phyloP scores from a whole-genome alignment of 2,329 filamentous ascomycete species.

The Curvularia hawaiiensis region DNA sequence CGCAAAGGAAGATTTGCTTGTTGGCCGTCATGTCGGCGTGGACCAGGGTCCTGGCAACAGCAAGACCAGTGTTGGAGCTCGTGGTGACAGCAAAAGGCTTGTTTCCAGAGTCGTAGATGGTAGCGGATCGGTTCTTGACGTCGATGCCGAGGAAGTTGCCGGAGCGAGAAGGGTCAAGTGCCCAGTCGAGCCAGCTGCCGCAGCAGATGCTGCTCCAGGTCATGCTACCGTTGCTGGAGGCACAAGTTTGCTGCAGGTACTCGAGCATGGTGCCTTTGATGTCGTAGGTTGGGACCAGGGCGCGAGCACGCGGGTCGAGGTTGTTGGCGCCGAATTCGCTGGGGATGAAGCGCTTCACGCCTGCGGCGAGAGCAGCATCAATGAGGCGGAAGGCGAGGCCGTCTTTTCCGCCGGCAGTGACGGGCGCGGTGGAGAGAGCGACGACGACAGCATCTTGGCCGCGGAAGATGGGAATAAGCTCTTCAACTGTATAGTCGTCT shows the following conservation, averaged over 20 bases:
- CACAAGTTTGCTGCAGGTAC: slow-evolving; percentile 38
- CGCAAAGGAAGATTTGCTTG: slow-evolving; percentile 29
- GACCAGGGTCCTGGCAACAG: slow-evolving; percentile 21
- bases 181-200: slow-evolving; percentile 35
- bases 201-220: slow-evolving; percentile 30
- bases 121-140: slow-evolving; percentile 23
- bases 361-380: slow-evolving; percentile 48
- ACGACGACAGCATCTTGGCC: slow-evolving; percentile 48
- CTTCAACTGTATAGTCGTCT: slow-evolving; percentile 25
- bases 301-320: slow-evolving; percentile 34
- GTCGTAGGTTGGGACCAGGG: slow-evolving; percentile 44
- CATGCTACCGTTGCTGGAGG: slow-evolving; percentile 21
- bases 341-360: slow-evolving; percentile 49
- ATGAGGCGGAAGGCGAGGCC: slow-evolving; percentile 39
- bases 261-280: slow-evolving; percentile 44
- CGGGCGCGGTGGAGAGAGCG: slow-evolving; percentile 31
- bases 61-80: slow-evolving; percentile 24
- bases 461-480: slow-evolving; percentile 41
- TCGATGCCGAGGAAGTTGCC: slow-evolving; percentile 32
- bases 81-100: slow-evolving; percentile 26
- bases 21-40: slow-evolving; percentile 20
- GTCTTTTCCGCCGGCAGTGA: slow-evolving; percentile 26
- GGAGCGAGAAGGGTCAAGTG: slow-evolving; percentile 21
- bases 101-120: slow-evolving; percentile 27
- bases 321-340: slow-evolving; percentile 49